Conservation (phyloP, 2,329 filamentous ascomycete species). For the Dactylellina sp. region DNA sequence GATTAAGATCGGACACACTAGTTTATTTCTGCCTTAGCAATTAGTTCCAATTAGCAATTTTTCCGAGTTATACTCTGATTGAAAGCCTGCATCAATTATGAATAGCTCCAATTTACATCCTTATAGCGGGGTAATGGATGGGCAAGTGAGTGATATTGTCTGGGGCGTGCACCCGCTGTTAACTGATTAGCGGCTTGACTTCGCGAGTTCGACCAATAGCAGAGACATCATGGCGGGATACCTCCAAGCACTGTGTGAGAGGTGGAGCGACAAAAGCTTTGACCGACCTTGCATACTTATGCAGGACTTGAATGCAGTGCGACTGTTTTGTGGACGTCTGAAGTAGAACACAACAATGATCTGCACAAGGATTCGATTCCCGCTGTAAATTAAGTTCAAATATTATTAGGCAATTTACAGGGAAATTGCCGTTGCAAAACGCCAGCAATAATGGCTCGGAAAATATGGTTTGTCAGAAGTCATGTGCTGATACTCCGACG, state of each 20-base stretch:
- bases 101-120: constrained; percentile 1
- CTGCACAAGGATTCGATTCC: constrained; percentile 50
- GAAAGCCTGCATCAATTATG: not conserved
- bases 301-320: constrained; percentile 51
- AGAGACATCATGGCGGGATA: constrained; percentile 23
- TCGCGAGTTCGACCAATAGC: constrained; percentile 37
- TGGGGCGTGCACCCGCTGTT: constrained; percentile 12
- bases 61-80: not conserved
- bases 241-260: constrained; percentile 29
- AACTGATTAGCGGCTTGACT: not conserved
- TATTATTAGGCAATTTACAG: constrained; percentile 11
- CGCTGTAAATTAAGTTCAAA: constrained; percentile 18
- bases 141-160: constrained; percentile 36
- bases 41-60: not conserved
- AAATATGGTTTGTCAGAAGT: constrained; percentile 27
- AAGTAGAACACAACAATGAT: constrained; percentile 43
- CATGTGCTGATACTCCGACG: constrained; percentile 31
- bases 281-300: constrained; percentile 53
- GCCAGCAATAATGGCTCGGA: constrained; percentile 10
- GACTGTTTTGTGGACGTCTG: constrained; percentile 50
- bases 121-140: constrained; percentile 45
- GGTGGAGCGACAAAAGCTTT: constrained; percentile 52
- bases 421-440: constrained; percentile 12
- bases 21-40: not conserved
- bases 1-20: not conserved